Percentiles rank a stretch among this genome's conserved stretches.
Evolutionary conservation across 2,329 filamentous ascomycete species (phyloP).

Genomic region (Paecilomyces niveus): DNA sequence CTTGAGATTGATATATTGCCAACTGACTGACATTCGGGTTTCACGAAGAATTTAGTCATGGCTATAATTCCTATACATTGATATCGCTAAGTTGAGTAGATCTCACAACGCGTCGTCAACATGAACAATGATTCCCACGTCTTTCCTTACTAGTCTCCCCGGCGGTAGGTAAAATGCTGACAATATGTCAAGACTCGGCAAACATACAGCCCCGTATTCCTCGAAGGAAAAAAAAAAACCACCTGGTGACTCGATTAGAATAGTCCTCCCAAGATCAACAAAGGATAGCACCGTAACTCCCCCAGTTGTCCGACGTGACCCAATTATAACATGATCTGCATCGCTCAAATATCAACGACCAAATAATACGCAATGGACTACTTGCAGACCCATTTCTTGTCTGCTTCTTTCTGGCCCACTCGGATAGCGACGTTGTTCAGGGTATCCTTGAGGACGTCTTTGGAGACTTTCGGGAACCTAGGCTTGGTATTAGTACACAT

Average conservation of each 20-base stretch:
- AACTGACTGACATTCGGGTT: not conserved
- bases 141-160: not conserved
- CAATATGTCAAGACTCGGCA: not conserved
- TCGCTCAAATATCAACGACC: not conserved
- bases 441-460: slow-evolving; percentile 64
- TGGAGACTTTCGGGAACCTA: slow-evolving; percentile 63
- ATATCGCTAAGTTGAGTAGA: not conserved
- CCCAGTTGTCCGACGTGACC: not conserved
- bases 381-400: slow-evolving; percentile 58
- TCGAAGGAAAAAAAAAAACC: not conserved
- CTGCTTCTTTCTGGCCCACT: slow-evolving; percentile 53
- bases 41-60: not conserved
- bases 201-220: not conserved
- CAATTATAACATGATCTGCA: not conserved
- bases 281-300: not conserved
- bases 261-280: not conserved
- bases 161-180: not conserved
- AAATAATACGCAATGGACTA: slow-evolving; percentile 9
- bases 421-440: slow-evolving; percentile 59
- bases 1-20: not conserved
- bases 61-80: not conserved
- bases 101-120: not conserved
- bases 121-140: not conserved
- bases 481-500: slow-evolving; percentile 5
- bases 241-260: not conserved